These are phyloP conservation scores for Brassica hybrid DNA, from an alignment of 441 rosid genomes.

Conservation along the genomic window DNA sequence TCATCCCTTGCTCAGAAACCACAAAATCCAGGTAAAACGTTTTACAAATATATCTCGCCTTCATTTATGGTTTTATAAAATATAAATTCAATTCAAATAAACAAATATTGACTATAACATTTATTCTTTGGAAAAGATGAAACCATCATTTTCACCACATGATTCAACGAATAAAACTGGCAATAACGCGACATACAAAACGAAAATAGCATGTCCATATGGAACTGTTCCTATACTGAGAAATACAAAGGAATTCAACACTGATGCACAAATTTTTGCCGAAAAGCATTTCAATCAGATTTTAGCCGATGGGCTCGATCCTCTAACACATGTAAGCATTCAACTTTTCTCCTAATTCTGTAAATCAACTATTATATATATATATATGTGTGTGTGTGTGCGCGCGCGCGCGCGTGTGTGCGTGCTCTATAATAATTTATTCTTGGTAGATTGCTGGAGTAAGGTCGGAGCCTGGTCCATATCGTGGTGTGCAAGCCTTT, in stretches of 20 bases:
- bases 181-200: neutral
- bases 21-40: neutral
- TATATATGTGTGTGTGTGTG: neutral
- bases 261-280: neutral
- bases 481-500: neutral
- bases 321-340: conserved; percentile 5
- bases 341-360: neutral
- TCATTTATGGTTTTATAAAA: neutral
- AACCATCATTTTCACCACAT: neutral
- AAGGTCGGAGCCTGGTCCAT: neutral
- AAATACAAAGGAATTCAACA: neutral
- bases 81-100: neutral
- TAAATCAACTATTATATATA: neutral
- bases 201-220: neutral
- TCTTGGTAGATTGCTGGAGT: conserved; percentile 17
- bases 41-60: neutral
- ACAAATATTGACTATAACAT: neutral
- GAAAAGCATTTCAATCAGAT: neutral
- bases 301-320: neutral
- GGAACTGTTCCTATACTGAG: neutral
- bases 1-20: conserved; percentile 2
- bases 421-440: neutral
- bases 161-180: neutral
- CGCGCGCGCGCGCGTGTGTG: neutral
- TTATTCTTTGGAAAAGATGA: neutral